Conservation (phyloP, 768 basidiomycete genomes). For the Suillus clintonianus region DNA sequence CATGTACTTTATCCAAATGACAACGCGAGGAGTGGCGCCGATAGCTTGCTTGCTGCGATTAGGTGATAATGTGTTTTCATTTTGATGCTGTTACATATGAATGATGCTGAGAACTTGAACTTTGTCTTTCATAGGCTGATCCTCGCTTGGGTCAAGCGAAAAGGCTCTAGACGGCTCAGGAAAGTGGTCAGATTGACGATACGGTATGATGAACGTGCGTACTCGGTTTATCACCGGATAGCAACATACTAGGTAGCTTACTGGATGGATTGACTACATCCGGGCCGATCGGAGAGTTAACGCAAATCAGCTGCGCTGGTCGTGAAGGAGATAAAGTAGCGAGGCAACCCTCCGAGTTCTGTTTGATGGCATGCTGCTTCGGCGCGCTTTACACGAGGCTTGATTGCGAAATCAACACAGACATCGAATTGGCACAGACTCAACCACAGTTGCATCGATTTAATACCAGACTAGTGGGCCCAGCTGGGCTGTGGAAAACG, state of each 20-base stretch:
- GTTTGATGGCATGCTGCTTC: slow-evolving; percentile 5
- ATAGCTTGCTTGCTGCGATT: slow-evolving; percentile 1
- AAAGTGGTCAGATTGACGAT: neutral
- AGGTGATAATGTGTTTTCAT: slow-evolving; percentile 1
- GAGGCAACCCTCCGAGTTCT: slow-evolving; percentile 2
- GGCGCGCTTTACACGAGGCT: slow-evolving; percentile 4
- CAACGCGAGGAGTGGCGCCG: slow-evolving; percentile 4
- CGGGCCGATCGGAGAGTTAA: slow-evolving; percentile 2
- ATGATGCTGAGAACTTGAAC: neutral
- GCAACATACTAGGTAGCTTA: neutral
- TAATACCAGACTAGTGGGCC: neutral
- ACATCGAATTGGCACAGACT: neutral
- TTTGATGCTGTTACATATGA: neutral
- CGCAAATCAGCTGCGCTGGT: slow-evolving; percentile 3
- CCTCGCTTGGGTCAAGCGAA: neutral
- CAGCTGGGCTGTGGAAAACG: slow-evolving; percentile 4
- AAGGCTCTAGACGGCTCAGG: neutral
- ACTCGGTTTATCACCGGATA: slow-evolving; percentile 1
- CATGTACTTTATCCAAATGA: slow-evolving; percentile 3
- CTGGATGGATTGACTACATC: neutral
- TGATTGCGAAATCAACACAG: neutral
- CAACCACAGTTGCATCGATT: neutral
- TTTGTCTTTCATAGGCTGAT: slow-evolving; percentile 2
- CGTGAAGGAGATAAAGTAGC: slow-evolving; percentile 3
- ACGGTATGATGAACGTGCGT: neutral